These are phyloP conservation scores for Penicillium maclennaniae DNA, from an alignment of 495 filamentous ascomycete genomes.

Conservation along the genomic window DNA sequence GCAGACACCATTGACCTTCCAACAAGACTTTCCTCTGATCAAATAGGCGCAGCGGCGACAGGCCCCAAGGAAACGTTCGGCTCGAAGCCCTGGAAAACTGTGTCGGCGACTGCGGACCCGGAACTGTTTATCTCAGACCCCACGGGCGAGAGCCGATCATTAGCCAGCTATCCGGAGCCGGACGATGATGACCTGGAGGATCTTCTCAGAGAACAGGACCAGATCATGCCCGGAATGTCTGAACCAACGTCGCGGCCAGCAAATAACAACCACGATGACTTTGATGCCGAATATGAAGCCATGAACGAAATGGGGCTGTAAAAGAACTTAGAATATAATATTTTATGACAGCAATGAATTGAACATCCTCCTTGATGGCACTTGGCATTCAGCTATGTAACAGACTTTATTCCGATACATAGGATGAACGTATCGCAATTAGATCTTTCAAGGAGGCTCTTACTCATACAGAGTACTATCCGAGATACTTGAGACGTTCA, in stretches of 20 bases:
- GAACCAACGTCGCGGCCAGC: neutral
- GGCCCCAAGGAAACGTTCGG: neutral
- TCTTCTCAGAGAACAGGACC: slow-evolving; percentile 34
- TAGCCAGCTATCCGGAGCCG: slow-evolving; percentile 15
- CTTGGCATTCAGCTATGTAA: neutral
- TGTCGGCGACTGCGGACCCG: slow-evolving; percentile 8
- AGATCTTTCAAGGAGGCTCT: no score
- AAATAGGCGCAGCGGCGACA: neutral
- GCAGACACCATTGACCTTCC: neutral
- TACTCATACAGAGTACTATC: neutral
- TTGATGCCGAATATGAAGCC: slow-evolving; percentile 32
- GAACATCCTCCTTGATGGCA: neutral
- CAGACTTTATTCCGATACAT: no score
- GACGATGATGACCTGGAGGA: slow-evolving; percentile 40
- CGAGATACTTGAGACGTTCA: neutral
- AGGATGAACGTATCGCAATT: no score
- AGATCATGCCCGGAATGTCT: neutral
- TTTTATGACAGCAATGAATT: slow-evolving; percentile 4
- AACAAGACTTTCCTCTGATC: slow-evolving; percentile 3
- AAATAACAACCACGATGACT: slow-evolving; percentile 11
- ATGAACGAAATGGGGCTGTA: slow-evolving; percentile 32
- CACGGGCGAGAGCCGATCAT: slow-evolving; percentile 9
- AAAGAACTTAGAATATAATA: neutral
- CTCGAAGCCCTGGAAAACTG: neutral
- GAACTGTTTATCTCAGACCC: slow-evolving; percentile 28